A percentile compares a stretch with the other conserved stretches of the same genome.
Conservation (phyloP, 2,329 filamentous ascomycete genomes). For the Colletotrichum tamarilloi region DNA sequence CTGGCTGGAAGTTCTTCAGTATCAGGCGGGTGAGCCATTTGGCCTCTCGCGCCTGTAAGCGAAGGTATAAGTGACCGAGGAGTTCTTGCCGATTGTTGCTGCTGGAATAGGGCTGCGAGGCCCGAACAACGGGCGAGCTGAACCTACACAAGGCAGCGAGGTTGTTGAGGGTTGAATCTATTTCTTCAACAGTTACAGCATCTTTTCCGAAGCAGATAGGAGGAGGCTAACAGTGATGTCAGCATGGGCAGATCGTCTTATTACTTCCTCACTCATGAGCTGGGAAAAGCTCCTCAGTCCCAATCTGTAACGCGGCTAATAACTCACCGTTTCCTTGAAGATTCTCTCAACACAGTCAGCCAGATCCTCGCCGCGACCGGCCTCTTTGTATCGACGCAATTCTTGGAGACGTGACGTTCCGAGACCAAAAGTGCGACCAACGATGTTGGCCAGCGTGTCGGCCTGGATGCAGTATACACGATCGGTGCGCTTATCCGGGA, state of each 20-base stretch:
- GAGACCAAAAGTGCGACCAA: conserved; percentile 73
- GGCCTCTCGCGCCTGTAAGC: conserved; percentile 74
- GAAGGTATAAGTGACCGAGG: conserved; percentile 67
- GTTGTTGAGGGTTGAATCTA: conserved; percentile 73
- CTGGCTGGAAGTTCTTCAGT: conserved; percentile 78
- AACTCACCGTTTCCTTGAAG: conserved; percentile 67
- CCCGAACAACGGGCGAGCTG: conserved; percentile 73
- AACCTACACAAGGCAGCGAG: conserved; percentile 77
- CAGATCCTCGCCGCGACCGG: conserved; percentile 72
- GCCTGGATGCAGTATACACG: conserved; percentile 80
- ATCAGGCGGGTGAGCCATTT: conserved; percentile 91
- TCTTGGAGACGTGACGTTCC: conserved; percentile 70
- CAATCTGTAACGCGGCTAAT: neutral
- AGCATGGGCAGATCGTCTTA: neutral
- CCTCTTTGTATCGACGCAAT: conserved; percentile 70
- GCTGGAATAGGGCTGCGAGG: conserved; percentile 42
- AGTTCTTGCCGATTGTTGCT: conserved; percentile 50
- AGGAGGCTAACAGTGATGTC: conserved; percentile 54
- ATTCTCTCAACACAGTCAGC: conserved; percentile 77
- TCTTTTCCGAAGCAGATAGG: conserved; percentile 44
- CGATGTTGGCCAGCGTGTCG: conserved; percentile 70
- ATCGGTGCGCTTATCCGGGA: conserved; percentile 81
- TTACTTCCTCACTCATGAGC: conserved; percentile 34
- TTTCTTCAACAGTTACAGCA: conserved; percentile 74
- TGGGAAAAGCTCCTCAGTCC: conserved; percentile 36